Evolutionary conservation across 2,329 filamentous ascomycete genomes (phyloP).

Genomic region (Didymella arachidicola): DNA sequence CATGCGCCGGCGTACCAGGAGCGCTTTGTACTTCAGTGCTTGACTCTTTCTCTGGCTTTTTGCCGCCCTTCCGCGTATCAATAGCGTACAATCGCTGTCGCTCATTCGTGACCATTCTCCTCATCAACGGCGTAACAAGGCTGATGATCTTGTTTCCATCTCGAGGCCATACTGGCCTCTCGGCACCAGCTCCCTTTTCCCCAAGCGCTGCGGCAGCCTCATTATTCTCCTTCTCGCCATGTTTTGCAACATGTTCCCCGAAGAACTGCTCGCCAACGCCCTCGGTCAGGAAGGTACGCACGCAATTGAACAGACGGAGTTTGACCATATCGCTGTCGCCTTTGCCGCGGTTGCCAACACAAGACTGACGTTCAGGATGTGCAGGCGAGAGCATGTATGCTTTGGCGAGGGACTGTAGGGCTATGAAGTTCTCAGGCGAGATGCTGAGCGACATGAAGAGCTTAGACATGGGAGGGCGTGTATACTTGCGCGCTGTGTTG

Average conservation of each 20-base stretch:
- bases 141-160: constrained; percentile 64
- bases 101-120: constrained; percentile 68
- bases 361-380: constrained; percentile 63
- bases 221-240: constrained; percentile 42
- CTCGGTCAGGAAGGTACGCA: constrained; percentile 61
- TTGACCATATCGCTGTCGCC: constrained; percentile 66
- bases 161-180: constrained; percentile 61
- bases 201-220: constrained; percentile 49
- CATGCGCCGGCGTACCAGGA: not conserved
- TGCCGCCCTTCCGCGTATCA: constrained; percentile 61
- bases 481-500: constrained; percentile 62
- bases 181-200: constrained; percentile 48
- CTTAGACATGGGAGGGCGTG: constrained; percentile 65
- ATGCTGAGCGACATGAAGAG: constrained; percentile 64
- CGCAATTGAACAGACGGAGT: constrained; percentile 63
- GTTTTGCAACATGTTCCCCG: constrained; percentile 46
- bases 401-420: constrained; percentile 64
- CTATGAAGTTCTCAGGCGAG: constrained; percentile 64
- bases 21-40: constrained; percentile 30
- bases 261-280: constrained; percentile 63
- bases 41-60: constrained; percentile 44
- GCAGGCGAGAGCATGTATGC: constrained; percentile 64
- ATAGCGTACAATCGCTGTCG: constrained; percentile 65
- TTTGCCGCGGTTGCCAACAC: constrained; percentile 64
- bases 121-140: constrained; percentile 64